Evolutionary conservation across 495 filamentous ascomycete genomes (phyloP).

Genomic region (Penicillium macrosclerotiorum): DNA sequence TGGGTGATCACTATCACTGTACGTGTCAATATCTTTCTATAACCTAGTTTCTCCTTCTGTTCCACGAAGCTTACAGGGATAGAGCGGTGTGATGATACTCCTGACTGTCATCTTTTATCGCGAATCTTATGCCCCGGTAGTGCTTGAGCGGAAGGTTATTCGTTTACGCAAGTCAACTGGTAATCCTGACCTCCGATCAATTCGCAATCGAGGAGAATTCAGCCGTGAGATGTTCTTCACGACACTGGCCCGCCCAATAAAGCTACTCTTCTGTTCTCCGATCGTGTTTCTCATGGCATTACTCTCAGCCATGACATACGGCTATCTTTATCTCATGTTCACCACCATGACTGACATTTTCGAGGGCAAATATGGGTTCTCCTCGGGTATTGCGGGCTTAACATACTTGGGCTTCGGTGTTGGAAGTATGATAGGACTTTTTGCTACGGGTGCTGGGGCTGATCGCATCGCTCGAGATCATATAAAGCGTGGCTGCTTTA

Average conservation of each 20-base stretch:
- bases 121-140: constrained; percentile 67
- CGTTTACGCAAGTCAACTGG: constrained; percentile 59
- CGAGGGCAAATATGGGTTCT: constrained; percentile 52
- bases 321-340: constrained; percentile 62
- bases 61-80: neutral
- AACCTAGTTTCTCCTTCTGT: no score
- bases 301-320: constrained; percentile 56
- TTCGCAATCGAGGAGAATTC: constrained; percentile 28
- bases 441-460: constrained; percentile 29
- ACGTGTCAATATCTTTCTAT: constrained; percentile 13
- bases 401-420: constrained; percentile 53
- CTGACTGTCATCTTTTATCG: constrained; percentile 45
- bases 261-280: constrained; percentile 53
- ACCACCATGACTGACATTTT: constrained; percentile 59
- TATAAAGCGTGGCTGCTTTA: constrained; percentile 15
- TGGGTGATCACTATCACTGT: constrained; percentile 29
- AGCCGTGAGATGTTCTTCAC: constrained; percentile 32
- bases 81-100: constrained; percentile 42
- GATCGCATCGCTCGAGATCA: constrained; percentile 29
- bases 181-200: constrained; percentile 38
- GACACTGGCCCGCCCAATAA: constrained; percentile 48
- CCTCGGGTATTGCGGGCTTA: constrained; percentile 53
- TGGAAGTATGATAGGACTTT: constrained; percentile 46
- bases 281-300: constrained; percentile 57
- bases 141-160: constrained; percentile 60